phyloP scores from a whole-genome alignment of 2,329 filamentous ascomycete species.

The Xylariaceae sp. region DNA sequence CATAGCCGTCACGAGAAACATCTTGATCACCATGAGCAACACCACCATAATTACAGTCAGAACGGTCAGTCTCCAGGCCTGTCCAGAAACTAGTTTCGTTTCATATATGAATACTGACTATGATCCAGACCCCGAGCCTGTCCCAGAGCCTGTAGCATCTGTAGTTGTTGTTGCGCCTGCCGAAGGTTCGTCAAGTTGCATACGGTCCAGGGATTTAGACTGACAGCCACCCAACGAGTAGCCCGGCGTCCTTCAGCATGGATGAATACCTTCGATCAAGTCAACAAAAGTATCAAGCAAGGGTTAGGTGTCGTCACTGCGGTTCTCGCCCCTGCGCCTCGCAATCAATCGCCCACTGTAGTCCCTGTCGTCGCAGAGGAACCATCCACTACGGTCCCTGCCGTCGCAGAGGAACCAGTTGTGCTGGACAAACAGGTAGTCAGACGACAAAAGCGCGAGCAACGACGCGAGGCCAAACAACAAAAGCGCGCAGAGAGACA shows the following conservation, averaged over 20 bases:
- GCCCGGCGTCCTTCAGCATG: too few relatives aligned
- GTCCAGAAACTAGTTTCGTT: not conserved
- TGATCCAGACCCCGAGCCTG: constrained; percentile 8
- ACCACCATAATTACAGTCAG: not conserved
- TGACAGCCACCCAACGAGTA: constrained; percentile 5
- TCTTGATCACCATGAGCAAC: not conserved
- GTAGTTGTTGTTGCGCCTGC: constrained; percentile 14
- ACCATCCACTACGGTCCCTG: too few relatives aligned
- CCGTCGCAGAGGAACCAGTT: too few relatives aligned
- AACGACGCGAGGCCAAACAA: too few relatives aligned
- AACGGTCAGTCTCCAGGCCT: not conserved
- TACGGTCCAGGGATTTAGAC: constrained; percentile 17
- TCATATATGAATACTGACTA: not conserved
- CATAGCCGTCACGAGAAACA: too few relatives aligned
- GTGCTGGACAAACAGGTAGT: too few relatives aligned
- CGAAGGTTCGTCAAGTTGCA: constrained; percentile 16
- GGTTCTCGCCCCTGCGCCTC: not conserved
- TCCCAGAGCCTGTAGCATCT: not conserved
- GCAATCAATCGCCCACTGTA: too few relatives aligned
- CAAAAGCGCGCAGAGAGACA: too few relatives aligned
- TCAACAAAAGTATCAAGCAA: not conserved
- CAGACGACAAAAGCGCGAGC: too few relatives aligned
- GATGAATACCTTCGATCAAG: too few relatives aligned
- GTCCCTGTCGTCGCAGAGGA: too few relatives aligned
- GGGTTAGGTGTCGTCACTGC: not conserved